Evolutionary conservation across 2,329 filamentous ascomycete species (phyloP), one percentile per base, ranked within the genome.

Genomic region (Neonectria faginata): DNA sequence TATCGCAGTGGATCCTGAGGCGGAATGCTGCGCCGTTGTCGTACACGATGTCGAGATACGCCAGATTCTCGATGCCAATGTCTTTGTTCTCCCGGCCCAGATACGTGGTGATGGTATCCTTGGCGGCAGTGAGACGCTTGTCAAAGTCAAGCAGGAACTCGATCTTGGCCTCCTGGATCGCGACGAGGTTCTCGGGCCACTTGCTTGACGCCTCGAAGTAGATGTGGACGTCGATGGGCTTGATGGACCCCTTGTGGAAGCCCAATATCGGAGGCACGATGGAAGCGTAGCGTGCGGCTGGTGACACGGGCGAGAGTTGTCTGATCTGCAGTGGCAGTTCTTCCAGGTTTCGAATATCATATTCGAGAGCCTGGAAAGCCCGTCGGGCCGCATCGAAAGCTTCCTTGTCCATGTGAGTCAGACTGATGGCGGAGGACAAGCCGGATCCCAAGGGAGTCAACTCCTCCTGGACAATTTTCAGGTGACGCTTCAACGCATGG

Each of bases 191-290:
- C 75, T 98, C 94, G 0, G 96, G 96, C 96, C 96, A 99, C 70
- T 93, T 91, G 50, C 89, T 91, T 7, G 96, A 98, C 5, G 92
- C 92, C 80, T 99, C 96, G 72, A 99, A 98, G 75, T 95, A 94
- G 52, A 99, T 85, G 45, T 94, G 86, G 33, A 97, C 87, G 70
- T 97, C 90, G 69, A 94, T 91, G 0, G 92, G 91, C 27, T 78
- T 75, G 58, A 83, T 72, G 18, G 79, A 71, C 1, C 78, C 80
- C 20, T 82, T 83, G 54, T 81, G 79, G 14, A 83, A 81, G 25
- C 81, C 80, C 42, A 84, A 77, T 25, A 68, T 65, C 0, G 79
- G 79, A 14, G 76, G 72, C 5, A 78, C 70, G 9, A 92, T 78
- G 0, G 91, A 93, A 1, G 93, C 83, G 68, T 91, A 95, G 44